These are phyloP conservation scores for Solanum pimpinellifolium DNA, from an alignment of 257 asterid species.

Conservation along the genomic window DNA sequence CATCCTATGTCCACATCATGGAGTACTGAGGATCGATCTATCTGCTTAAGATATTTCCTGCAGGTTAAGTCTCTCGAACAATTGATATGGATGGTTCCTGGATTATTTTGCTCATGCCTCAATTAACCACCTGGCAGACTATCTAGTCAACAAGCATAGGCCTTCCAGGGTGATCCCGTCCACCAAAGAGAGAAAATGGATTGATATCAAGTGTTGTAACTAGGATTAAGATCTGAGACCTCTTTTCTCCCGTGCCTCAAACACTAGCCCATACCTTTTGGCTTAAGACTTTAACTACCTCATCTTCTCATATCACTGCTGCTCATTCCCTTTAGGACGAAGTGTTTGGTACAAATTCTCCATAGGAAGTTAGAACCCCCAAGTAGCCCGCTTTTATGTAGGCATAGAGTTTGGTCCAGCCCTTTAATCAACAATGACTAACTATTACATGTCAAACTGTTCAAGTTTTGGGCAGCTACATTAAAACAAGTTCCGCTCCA, in stretches of 20 bases:
- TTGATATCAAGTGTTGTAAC: not conserved
- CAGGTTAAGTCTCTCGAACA: not conserved
- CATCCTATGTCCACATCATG: not conserved
- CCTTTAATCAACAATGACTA: not conserved
- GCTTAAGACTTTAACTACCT: not conserved
- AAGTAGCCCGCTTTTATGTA: not conserved
- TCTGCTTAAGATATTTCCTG: not conserved
- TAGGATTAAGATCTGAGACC: not conserved
- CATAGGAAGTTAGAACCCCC: not conserved
- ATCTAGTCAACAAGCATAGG: not conserved
- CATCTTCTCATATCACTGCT: not conserved
- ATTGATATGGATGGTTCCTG: not conserved
- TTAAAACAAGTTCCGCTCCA: not conserved
- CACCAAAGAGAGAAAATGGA: not conserved
- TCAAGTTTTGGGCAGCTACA: not conserved
- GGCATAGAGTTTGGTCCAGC: not conserved
- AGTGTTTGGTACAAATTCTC: not conserved
- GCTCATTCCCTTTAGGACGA: not conserved
- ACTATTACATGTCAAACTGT: not conserved
- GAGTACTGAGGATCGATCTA: not conserved
- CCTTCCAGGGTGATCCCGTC: not conserved
- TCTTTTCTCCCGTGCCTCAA: not conserved
- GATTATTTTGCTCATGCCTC: not conserved
- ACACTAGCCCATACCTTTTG: not conserved
- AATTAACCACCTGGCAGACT: not conserved